Evolutionary conservation across 2,329 filamentous ascomycete genomes (phyloP), one percentile per base, ranked within the genome.

Genomic region (Phaeophleospora eucalypticola): DNA sequence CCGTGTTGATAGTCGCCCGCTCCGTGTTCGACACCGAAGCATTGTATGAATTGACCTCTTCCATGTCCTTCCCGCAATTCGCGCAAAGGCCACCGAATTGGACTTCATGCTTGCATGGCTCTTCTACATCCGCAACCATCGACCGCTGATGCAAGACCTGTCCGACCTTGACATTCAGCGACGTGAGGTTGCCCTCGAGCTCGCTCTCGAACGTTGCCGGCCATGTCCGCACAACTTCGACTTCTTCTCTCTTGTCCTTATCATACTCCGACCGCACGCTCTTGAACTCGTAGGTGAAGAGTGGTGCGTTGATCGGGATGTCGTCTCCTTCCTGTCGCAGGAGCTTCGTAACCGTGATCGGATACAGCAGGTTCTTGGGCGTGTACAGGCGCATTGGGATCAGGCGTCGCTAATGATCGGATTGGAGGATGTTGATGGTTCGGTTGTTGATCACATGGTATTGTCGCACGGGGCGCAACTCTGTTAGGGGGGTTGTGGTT

Each of bases 1-100:
- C 85, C 82, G 95, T 95, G 70, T 91, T 91, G 67, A 98, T 91
- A 49, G 86, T 89, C 42, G 93, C 93, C 58, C 91, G 88, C 53
- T 86, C 82, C 2, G 87, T 86, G 66, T 95, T 88, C 58, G 81
- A 80, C 39, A 82, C 75, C 53, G 90, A 84, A 49, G 83, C 89
- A 45, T 88, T 89, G 79, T 89, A 96, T 67, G 83, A 86, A 34
- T 50, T 49, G 58, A 84, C 80, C 61, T 89, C 83, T 45, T 88
- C 95, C 89, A 98, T 95, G 70, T 97, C 90, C 69, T 91, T 89
- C 54, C 93, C 93, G 69, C 93, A 98, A 52, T 90, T 80, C 49
- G 83, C 89, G 71, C 93, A 98, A 57, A 98, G 79, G 36, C 90
- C 90, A 46, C 86, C 86, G 64, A 88, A 95, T 68, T 97, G 91